Percentiles rank a stretch among this genome's conserved stretches.
Conservation (phyloP, 2,329 filamentous ascomycete genomes). For the Dothiorella sarmentorum region DNA sequence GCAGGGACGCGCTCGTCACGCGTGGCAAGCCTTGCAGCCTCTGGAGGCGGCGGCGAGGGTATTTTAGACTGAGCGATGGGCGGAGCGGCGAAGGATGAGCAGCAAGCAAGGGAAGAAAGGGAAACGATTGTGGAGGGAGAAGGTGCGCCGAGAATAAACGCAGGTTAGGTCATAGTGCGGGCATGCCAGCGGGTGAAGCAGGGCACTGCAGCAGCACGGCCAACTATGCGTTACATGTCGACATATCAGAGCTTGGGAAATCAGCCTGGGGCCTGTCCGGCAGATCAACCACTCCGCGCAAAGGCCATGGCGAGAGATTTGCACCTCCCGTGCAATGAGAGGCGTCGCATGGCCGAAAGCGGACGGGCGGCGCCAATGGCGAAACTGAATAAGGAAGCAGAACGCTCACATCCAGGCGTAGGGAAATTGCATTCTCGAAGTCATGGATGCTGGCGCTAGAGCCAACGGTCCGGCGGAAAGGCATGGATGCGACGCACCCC, state of each 20-base stretch:
- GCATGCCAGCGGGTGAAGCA: conserved; percentile 4
- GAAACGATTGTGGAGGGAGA: conserved; percentile 28
- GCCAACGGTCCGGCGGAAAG: conserved; percentile 9
- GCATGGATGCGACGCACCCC: background rate
- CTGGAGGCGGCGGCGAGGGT: background rate
- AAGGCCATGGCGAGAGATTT: conserved; percentile 7
- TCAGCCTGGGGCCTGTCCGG: conserved; percentile 9
- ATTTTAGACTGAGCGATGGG: background rate
- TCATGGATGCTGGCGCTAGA: conserved; percentile 8
- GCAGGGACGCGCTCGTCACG: conserved; percentile 1
- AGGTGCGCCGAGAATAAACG: background rate
- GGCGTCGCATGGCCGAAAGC: background rate
- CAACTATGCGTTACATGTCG: conserved; percentile 8
- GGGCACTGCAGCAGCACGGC: conserved; percentile 11
- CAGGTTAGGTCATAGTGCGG: conserved; percentile 13
- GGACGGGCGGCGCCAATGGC: conserved; percentile 1
- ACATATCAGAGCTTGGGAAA: conserved; percentile 14
- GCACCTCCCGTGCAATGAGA: conserved; percentile 3
- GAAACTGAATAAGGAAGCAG: conserved; percentile 12
- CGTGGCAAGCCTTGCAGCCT: background rate
- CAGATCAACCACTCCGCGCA: conserved; percentile 1
- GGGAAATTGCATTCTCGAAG: conserved; percentile 17
- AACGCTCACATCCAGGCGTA: conserved; percentile 9
- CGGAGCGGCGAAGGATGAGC: conserved; percentile 24
- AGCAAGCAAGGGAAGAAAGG: conserved; percentile 28